phyloP scores from a whole-genome alignment of 108 stramenopile genomes.

The Fragilaria radians region DNA sequence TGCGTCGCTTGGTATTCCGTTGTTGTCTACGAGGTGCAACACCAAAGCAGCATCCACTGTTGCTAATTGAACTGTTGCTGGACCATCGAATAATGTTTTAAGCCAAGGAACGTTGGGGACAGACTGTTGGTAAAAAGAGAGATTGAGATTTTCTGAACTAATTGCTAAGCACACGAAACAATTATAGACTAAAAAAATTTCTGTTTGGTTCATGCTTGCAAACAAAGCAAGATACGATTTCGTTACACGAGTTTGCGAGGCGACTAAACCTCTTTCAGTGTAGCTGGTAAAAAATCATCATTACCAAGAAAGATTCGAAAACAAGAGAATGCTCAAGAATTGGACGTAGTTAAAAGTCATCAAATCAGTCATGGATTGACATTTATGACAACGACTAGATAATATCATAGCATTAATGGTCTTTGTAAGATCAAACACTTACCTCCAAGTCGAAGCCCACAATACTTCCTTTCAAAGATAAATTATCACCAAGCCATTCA shows the following conservation, averaged over 20 bases:
- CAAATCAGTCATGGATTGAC: not conserved
- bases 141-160: too few relatives aligned
- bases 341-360: not conserved
- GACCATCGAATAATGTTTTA: constrained; percentile 25
- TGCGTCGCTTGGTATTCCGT: constrained; percentile 22
- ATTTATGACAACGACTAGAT: not conserved
- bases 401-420: not conserved
- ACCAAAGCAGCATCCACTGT: constrained; percentile 48
- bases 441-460: constrained; percentile 37
- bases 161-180: too few relatives aligned
- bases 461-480: constrained; percentile 12
- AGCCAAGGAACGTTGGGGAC: constrained; percentile 27
- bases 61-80: constrained; percentile 60
- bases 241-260: not conserved
- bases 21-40: constrained; percentile 39
- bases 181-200: too few relatives aligned
- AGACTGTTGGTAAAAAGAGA: not conserved
- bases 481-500: constrained; percentile 44
- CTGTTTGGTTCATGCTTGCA: not conserved
- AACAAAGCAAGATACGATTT: not conserved
- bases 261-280: constrained; percentile 1
- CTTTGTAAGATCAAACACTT: constrained; percentile 6
- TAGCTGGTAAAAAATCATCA: constrained; percentile 1
- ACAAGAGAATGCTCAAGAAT: not conserved
- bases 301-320: not conserved